Conservation (phyloP, 768 basidiomycete genomes). For the Termitomyces sp. region DNA sequence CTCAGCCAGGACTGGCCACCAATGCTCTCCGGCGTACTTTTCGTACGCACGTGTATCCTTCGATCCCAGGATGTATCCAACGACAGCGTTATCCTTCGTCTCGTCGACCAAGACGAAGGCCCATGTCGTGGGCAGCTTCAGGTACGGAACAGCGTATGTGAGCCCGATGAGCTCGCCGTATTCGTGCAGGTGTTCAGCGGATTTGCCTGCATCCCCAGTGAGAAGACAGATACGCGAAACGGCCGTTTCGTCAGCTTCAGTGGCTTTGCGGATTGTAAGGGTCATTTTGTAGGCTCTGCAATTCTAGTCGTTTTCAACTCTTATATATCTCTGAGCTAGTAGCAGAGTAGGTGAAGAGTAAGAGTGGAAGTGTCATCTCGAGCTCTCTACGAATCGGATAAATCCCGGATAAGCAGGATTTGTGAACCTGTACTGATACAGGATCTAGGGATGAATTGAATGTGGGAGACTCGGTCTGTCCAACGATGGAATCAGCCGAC, state of each 20-base stretch:
- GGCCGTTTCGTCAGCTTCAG: slow-evolving; percentile 47
- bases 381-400: neutral
- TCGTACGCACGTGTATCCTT: slow-evolving; percentile 67
- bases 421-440: neutral
- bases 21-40: slow-evolving; percentile 45
- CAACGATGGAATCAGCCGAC: neutral
- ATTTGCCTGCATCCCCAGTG: slow-evolving; percentile 68
- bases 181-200: slow-evolving; percentile 60
- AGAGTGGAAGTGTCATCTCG: neutral
- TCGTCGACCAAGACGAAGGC: slow-evolving; percentile 71
- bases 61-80: slow-evolving; percentile 72
- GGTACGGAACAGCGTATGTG: slow-evolving; percentile 73
- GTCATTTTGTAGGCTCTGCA: slow-evolving; percentile 31
- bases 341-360: too few species aligned
- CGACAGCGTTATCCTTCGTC: slow-evolving; percentile 38
- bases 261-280: slow-evolving; percentile 53
- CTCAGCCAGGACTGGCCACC: slow-evolving; percentile 63
- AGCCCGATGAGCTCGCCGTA: slow-evolving; percentile 65
- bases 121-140: slow-evolving; percentile 63
- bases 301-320: too few species aligned
- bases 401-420: neutral
- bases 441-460: neutral
- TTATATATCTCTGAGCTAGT: too few species aligned
- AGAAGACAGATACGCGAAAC: slow-evolving; percentile 73
- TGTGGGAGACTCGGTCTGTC: neutral